Evolutionary conservation across 305 asterid species (phyloP), one percentile per base, ranked within the genome.

Genomic region (Solanum aculeatissimum): DNA sequence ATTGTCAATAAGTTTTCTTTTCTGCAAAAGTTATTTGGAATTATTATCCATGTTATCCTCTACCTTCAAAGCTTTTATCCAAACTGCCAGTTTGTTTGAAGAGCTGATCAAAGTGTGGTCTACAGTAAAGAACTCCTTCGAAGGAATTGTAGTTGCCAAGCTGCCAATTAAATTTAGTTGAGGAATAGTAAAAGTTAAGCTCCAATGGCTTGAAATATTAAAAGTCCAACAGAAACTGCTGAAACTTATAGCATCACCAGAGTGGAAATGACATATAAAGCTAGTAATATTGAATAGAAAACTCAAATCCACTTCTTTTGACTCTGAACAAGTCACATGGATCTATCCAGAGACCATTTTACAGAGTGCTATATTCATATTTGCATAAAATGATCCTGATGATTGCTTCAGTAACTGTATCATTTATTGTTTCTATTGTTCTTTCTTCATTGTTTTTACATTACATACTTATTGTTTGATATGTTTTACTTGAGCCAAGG

Each of bases 101-200:
- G 88, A 95, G 94, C 95, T 97, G 99, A 92, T 97, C 99, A 86
- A 97, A 97, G 92, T 97, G 99, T 79, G 99, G 99, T 91, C 99
- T 95, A 91, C 99, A 97, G 81, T 97, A 97, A 11, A 97, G 95
- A 84, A 95, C 98, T 87, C 99, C 99, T 90, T 97, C 99, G 58
- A 97, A 97, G 82, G 99, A 97, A 88, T 97, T 97, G 95, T 94
- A 97, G 87, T 94, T 97, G 11, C 92, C 97, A 66, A 97, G 91
- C 99, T 93, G 98, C 81, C 84, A 83, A 83, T 16, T 42, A 32
- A 18, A 63, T 62, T 51, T 32, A 78, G 29, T 78, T 78, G n/a
- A 53, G 12, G 51, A 53, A 29, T 21, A 32, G n/a, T 19, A 53
- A 78, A 18, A 78, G 83, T 78, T 78, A 19, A 78, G 66, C 82